Percentiles rank a stretch among this genome's conserved stretches.
These are phyloP conservation scores for Amanita exitialis DNA, from an alignment of 768 basidiomycete genomes.

Conservation along the genomic window DNA sequence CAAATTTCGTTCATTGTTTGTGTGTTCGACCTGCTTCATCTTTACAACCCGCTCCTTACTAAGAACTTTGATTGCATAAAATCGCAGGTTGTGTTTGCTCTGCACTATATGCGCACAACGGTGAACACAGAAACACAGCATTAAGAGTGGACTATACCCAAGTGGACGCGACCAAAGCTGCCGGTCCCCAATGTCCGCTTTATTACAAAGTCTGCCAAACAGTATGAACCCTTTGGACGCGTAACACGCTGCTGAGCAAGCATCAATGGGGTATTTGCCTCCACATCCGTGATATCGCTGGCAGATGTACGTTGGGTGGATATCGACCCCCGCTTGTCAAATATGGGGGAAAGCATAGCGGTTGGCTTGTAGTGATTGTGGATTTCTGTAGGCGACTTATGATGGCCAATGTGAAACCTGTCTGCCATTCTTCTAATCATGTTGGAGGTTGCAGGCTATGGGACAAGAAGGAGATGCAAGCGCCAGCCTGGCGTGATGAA, in stretches of 20 bases:
- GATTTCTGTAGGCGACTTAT: conserved; percentile 11
- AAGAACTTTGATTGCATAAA: conserved; percentile 93
- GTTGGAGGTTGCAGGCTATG: conserved; percentile 4
- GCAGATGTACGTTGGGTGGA: conserved; percentile 58
- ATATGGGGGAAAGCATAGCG: conserved; percentile 19
- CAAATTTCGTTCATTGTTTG: conserved; percentile 89
- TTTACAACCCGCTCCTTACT: conserved; percentile 88
- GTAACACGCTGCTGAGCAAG: conserved; percentile 11
- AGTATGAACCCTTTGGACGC: conserved; percentile 57
- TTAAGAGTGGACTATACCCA: conserved; percentile 38
- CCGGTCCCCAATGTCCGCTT: conserved; percentile 86
- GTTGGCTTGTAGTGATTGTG: not conserved
- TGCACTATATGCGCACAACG: conserved; percentile 41
- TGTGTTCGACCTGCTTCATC: conserved; percentile 95
- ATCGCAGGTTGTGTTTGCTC: conserved; percentile 90
- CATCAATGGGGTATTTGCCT: conserved; percentile 11
- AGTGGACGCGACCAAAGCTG: conserved; percentile 93
- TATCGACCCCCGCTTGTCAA: conserved; percentile 54
- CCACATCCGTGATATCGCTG: conserved; percentile 28
- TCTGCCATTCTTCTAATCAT: conserved; percentile 46
- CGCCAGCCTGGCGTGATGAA: not conserved
- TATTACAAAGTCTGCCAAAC: conserved; percentile 68
- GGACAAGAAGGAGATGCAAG: conserved; percentile 8
- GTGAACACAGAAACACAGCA: conserved; percentile 3
- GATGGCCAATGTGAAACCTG: conserved; percentile 31